phyloP scores from a whole-genome alignment of 257 asterid species.

The Thymus mandschuricus region DNA sequence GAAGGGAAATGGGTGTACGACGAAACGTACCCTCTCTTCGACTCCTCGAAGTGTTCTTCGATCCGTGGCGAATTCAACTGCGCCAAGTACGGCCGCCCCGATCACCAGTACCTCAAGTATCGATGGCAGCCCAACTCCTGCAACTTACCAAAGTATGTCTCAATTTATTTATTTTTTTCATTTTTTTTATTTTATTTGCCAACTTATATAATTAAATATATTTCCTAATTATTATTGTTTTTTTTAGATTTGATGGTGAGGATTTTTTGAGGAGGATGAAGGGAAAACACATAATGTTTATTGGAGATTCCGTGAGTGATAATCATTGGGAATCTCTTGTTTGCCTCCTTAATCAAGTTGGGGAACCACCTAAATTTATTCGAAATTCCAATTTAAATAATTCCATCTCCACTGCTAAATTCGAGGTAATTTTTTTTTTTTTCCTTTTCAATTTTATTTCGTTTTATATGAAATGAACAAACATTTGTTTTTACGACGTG shows the following conservation, averaged over 20 bases:
- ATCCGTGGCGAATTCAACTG: constrained; percentile 69
- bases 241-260: constrained; percentile 53
- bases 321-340: constrained; percentile 59
- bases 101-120: constrained; percentile 56
- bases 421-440: constrained; percentile 37
- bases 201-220: no score
- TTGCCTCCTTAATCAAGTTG: constrained; percentile 50
- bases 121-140: constrained; percentile 72
- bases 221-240: not conserved
- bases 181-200: not conserved
- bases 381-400: not conserved
- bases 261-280: constrained; percentile 50
- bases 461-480: no score
- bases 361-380: constrained; percentile 4
- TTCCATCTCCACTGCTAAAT: constrained; percentile 37
- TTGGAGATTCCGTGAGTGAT: constrained; percentile 69
- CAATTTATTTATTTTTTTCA: not conserved
- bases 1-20: constrained; percentile 70
- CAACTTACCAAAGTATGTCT: constrained; percentile 50
- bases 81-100: constrained; percentile 55
- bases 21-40: constrained; percentile 62
- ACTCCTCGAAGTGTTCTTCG: constrained; percentile 51
- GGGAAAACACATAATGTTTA: constrained; percentile 62
- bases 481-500: no score
- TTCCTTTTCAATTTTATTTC: no score